Percentiles rank a stretch among this genome's conserved stretches.
phyloP scores from a whole-genome alignment of 768 basidiomycete genomes.

The Hygrocybe coccinea region DNA sequence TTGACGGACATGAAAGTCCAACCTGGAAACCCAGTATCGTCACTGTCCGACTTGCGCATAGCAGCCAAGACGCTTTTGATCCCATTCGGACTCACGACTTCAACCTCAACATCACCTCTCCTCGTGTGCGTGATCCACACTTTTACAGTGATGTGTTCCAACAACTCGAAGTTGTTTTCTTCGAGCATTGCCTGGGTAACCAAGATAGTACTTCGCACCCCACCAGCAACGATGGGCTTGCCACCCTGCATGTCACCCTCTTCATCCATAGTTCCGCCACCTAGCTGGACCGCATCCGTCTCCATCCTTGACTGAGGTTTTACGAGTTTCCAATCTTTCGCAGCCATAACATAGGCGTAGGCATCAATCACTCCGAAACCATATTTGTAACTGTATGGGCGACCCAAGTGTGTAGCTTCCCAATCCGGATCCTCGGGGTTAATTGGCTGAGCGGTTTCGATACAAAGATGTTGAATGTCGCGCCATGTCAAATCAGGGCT shows the following conservation, averaged over 20 bases:
- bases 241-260: slow-evolving; percentile 58
- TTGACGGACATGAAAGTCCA: slow-evolving; percentile 99
- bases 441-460: slow-evolving; percentile 69
- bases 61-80: slow-evolving; percentile 81
- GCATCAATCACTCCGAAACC: slow-evolving; percentile 90
- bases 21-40: slow-evolving; percentile 70
- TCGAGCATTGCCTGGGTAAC: slow-evolving; percentile 63
- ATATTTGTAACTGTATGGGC: slow-evolving; percentile 80
- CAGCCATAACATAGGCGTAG: slow-evolving; percentile 73
- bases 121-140: slow-evolving; percentile 89
- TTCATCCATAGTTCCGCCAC: slow-evolving; percentile 53
- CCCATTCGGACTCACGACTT: slow-evolving; percentile 79
- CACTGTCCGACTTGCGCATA: slow-evolving; percentile 59
- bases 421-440: slow-evolving; percentile 92
- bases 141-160: slow-evolving; percentile 89
- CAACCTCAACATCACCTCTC: slow-evolving; percentile 91
- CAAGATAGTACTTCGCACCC: slow-evolving; percentile 58
- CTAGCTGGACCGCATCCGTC: slow-evolving; percentile 64
- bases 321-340: slow-evolving; percentile 77
- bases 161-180: slow-evolving; percentile 72
- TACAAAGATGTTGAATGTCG: slow-evolving; percentile 87
- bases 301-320: slow-evolving; percentile 93
- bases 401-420: slow-evolving; percentile 72
- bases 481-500: slow-evolving; percentile 96
- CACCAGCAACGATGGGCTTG: slow-evolving; percentile 56